Base-by-base conservation (phyloP, 2,329 filamentous ascomycete species). In the Aspergillus novofumigatus region DNA sequence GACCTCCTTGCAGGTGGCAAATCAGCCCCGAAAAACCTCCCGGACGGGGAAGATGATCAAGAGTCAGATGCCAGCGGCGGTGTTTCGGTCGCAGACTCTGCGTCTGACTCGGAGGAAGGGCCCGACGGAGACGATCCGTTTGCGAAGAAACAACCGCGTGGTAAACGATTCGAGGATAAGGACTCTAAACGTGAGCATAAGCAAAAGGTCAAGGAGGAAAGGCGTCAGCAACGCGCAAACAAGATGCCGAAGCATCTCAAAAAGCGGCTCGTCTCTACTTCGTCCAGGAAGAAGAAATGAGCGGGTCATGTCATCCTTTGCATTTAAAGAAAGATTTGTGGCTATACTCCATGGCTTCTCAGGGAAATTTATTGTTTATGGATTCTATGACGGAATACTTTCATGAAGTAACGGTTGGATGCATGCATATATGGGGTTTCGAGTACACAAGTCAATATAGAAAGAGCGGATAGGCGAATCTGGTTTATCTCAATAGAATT, bases 221-320 rank as follows among this genome's bases (percentile, higher is more conserved):
- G 96, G 79, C 86, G 91, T 38, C 92, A 97, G 74, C 92, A 95
- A 79, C 81, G 94, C 59, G 91, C 93, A 74, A 89, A 90, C 3
- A 99, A 99, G 81, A 96, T 99, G 77, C 93, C 94, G 0, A 99
- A 99, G 78, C 86, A 95, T 71, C 64, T 96, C 35, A 99, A 99
- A 83, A 97, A 97, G 81, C 65, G 65, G 2, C 63, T 73, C 20
- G 65, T 73, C 10, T 64, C 70, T 49, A 53, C 63, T 4, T 72
- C 71, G 14, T 60, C 68, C 5, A 55, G 58, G 8, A 77, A 74
- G 66, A 74, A 71, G 65, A 74, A 74, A 63, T 76, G 63, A 62
- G 52, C 53, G 11, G 32, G 35, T 25, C 44, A 7, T 11, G 20
- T 45, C 5, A 21, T 20, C 42, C 6, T 38, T 38, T 56, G 23